Evolutionary conservation across 2,329 filamentous ascomycete genomes (phyloP).

Genomic region (Colletotrichum lini): DNA sequence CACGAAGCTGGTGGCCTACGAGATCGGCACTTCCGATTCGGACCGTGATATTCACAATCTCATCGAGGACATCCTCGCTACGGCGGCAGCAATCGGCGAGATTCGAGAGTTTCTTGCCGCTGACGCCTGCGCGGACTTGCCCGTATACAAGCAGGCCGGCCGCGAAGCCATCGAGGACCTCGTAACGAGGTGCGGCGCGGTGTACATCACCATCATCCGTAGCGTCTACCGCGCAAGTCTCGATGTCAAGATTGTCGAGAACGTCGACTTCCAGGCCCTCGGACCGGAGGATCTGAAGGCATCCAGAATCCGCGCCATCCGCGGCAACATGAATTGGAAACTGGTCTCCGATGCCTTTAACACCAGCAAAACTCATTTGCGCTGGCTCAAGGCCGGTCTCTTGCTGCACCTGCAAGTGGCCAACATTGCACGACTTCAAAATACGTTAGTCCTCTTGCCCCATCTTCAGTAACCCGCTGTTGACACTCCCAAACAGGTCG

Average conservation of each 20-base stretch:
- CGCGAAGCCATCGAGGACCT: slow-evolving; percentile 29
- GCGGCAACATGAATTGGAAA: neutral
- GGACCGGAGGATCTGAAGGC: slow-evolving; percentile 30
- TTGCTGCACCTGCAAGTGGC: slow-evolving; percentile 33
- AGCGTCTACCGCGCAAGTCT: slow-evolving; percentile 29
- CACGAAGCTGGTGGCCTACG: slow-evolving; percentile 30
- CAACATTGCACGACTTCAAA: slow-evolving; percentile 19
- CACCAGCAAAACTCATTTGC: neutral
- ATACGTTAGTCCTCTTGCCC: neutral
- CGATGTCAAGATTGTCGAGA: slow-evolving; percentile 23
- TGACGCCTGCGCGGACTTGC: slow-evolving; percentile 13
- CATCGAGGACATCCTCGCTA: slow-evolving; percentile 1
- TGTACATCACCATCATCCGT: slow-evolving; percentile 31
- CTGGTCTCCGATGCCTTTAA: neutral
- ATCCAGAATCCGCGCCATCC: slow-evolving; percentile 19
- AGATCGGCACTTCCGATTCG: slow-evolving; percentile 5
- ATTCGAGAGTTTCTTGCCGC: slow-evolving; percentile 22
- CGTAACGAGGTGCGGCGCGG: slow-evolving; percentile 19
- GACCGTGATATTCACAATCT: neutral
- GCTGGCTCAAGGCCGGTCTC: slow-evolving; percentile 15
- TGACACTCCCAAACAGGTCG: neutral
- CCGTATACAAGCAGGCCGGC: slow-evolving; percentile 30
- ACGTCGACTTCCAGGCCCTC: slow-evolving; percentile 11
- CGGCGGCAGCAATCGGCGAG: slow-evolving; percentile 17
- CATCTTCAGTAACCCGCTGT: neutral